These are phyloP conservation scores for Cetradonia linearis DNA, from an alignment of 495 filamentous ascomycete genomes.

Conservation along the genomic window DNA sequence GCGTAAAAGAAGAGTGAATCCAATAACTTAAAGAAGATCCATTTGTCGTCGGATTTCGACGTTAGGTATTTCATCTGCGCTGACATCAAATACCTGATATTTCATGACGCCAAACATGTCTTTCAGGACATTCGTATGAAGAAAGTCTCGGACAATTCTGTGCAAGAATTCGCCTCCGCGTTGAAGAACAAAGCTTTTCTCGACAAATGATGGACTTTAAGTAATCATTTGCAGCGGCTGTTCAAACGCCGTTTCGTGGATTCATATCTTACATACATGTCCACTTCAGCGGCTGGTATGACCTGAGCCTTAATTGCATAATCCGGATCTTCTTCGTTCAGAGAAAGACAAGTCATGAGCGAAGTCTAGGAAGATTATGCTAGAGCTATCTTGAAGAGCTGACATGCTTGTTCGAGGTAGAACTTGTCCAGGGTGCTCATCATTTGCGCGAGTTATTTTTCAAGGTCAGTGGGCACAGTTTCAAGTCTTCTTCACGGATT, in stretches of 20 bases:
- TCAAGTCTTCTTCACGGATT: constrained; percentile 9
- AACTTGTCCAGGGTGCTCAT: constrained; percentile 11
- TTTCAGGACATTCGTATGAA: not conserved
- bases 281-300: not conserved
- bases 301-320: not conserved
- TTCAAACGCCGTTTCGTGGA: not conserved
- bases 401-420: constrained; percentile 15
- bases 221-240: constrained; percentile 6
- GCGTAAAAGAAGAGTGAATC: too few relatives aligned
- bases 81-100: not conserved
- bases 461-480: constrained; percentile 10
- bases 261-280: not conserved
- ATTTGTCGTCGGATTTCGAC: not conserved
- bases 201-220: not conserved
- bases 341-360: not conserved
- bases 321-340: not conserved
- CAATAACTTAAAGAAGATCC: too few relatives aligned
- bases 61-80: not conserved
- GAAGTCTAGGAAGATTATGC: not conserved
- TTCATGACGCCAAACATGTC: not conserved
- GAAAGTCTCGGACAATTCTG: not conserved
- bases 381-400: constrained; percentile 9
- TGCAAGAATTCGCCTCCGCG: not conserved
- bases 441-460: constrained; percentile 19
- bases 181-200: not conserved